phyloP scores from a whole-genome alignment of 495 filamentous ascomycete genomes.

The Barbatosphaeria neglecta region DNA sequence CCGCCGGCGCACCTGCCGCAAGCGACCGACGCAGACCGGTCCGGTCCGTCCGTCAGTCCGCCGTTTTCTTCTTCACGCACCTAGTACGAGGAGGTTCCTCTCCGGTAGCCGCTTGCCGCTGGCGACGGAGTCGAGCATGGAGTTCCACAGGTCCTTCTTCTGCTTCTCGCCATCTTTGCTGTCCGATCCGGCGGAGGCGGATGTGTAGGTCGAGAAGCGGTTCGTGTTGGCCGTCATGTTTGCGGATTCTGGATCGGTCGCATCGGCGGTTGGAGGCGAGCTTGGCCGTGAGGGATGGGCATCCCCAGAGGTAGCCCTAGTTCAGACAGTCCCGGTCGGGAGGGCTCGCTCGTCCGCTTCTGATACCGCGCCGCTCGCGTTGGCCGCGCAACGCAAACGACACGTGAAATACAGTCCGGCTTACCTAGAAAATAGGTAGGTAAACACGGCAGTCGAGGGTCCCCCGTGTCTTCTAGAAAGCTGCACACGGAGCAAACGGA shows the following conservation, averaged over 20 bases:
- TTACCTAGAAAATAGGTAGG: too few species aligned
- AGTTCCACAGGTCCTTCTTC: conserved; percentile 89
- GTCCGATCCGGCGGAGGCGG: conserved; percentile 29
- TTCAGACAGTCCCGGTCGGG: not conserved
- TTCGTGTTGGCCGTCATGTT: conserved; percentile 46
- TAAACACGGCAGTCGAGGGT: too few species aligned
- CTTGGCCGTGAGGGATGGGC: not conserved
- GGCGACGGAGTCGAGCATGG: conserved; percentile 81
- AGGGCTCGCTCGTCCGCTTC: too few species aligned
- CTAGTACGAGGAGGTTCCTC: conserved; percentile 81
- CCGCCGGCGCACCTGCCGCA: not conserved
- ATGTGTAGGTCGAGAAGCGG: conserved; percentile 42
- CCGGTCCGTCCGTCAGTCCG: too few species aligned
- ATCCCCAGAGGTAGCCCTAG: not conserved
- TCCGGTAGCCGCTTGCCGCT: conserved; percentile 85
- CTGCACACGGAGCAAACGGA: too few species aligned
- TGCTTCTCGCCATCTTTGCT: conserved; percentile 54
- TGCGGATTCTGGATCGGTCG: conserved; percentile 2
- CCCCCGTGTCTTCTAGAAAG: too few species aligned
- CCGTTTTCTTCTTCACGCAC: too few species aligned
- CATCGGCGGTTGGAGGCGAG: not conserved
- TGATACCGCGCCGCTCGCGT: not conserved
- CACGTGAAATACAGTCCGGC: too few species aligned
- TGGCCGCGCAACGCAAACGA: too few species aligned
- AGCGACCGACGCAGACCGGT: too few species aligned